A percentile compares a stretch with the other conserved stretches of the same genome.
These are phyloP conservation scores for Aspergillus brunneoviolaceus DNA, from an alignment of 2,329 filamentous ascomycete species.

Conservation along the genomic window DNA sequence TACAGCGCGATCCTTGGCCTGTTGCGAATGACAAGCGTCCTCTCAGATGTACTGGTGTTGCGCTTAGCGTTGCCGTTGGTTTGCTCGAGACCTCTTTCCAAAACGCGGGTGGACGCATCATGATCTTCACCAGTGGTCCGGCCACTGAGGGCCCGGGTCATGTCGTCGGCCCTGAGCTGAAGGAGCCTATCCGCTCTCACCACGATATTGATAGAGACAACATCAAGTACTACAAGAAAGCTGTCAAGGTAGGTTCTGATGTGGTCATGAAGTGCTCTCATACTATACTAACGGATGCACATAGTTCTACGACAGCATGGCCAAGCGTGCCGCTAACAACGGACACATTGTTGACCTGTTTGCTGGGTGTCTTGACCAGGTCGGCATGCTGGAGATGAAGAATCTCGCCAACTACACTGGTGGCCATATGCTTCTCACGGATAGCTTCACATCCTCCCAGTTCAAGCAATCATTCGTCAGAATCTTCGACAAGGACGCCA, in stretches of 20 bases:
- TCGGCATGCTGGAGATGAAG: constrained; percentile 97
- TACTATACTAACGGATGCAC: constrained; percentile 22
- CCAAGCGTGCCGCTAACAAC: constrained; percentile 92
- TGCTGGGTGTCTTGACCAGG: constrained; percentile 94
- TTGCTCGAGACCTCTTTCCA: constrained; percentile 93
- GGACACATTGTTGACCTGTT: constrained; percentile 98
- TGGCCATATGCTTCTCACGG: constrained; percentile 96
- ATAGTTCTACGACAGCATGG: constrained; percentile 90
- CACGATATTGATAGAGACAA: constrained; percentile 99
- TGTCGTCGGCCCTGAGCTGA: constrained; percentile 92
- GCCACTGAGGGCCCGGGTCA: constrained; percentile 95
- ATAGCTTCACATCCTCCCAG: constrained; percentile 98
- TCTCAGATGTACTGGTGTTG: constrained; percentile 89
- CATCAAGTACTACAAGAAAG: constrained; percentile 99
- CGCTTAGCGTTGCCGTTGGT: constrained; percentile 91
- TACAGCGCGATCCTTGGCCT: constrained; percentile 97
- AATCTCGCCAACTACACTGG: constrained; percentile 93
- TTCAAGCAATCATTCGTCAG: constrained; percentile 98
- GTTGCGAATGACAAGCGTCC: constrained; percentile 90
- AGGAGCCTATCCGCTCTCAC: constrained; percentile 95
- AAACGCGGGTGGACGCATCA: constrained; percentile 90
- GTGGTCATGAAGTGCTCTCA: neutral
- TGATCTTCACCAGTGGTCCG: constrained; percentile 94
- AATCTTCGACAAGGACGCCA: constrained; percentile 93
- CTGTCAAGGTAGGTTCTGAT: constrained; percentile 68